These are phyloP conservation scores for Aspergillus phoenicis DNA, from an alignment of 2,329 filamentous ascomycete genomes.

Conservation along the genomic window DNA sequence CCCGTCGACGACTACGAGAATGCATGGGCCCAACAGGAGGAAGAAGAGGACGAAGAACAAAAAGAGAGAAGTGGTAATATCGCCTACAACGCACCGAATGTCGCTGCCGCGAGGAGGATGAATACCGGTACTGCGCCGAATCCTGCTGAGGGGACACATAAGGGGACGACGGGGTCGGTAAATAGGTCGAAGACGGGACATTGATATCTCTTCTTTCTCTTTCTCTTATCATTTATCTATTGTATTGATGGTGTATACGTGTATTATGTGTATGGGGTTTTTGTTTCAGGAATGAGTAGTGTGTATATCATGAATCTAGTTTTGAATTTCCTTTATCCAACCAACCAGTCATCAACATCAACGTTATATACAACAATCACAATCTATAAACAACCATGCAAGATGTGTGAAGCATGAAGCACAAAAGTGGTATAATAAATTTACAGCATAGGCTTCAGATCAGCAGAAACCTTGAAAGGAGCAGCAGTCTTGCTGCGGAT, in stretches of 20 bases:
- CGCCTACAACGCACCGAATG: background rate
- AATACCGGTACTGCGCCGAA: background rate
- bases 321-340: no score
- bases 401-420: no score
- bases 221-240: background rate
- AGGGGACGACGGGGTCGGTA: background rate
- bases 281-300: background rate
- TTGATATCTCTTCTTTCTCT: background rate
- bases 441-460: constrained; percentile 57
- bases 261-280: background rate
- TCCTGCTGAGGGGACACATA: background rate
- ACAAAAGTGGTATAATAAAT: background rate
- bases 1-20: constrained; percentile 8
- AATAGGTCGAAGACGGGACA: constrained; percentile 3
- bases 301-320: no score
- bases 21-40: constrained; percentile 6
- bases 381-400: background rate
- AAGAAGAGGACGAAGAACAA: background rate
- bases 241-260: background rate
- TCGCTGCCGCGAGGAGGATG: constrained; percentile 1
- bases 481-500: constrained; percentile 72
- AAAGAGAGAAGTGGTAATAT: background rate
- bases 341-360: no score
- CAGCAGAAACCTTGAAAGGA: constrained; percentile 64
- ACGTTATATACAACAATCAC: background rate